Conservation (phyloP, 345 rosid species). For the Brassica rapa region DNA sequence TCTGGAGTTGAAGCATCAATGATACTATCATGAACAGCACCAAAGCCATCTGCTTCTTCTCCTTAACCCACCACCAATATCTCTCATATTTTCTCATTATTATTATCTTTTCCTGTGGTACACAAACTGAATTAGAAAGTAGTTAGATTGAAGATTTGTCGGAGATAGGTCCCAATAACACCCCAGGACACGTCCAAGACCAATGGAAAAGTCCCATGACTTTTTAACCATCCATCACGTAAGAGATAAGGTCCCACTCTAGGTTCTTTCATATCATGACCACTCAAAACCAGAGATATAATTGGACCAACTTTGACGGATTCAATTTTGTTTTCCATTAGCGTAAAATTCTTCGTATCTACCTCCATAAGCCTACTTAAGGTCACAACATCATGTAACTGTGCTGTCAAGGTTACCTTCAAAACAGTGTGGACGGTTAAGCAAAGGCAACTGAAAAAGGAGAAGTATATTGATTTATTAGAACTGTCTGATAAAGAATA, state of each 20-base stretch:
- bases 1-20: neutral
- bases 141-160: neutral
- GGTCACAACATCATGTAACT: neutral
- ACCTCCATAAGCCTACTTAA: neutral
- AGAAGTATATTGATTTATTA: neutral
- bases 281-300: neutral
- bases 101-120: neutral
- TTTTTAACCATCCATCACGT: neutral
- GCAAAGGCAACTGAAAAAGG: neutral
- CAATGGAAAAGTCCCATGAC: neutral
- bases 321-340: neutral
- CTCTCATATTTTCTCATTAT: slow-evolving; percentile 14
- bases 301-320: neutral
- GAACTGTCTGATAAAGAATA: neutral
- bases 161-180: neutral
- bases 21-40: neutral
- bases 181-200: neutral
- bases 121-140: neutral
- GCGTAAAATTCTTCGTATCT: neutral
- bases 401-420: neutral
- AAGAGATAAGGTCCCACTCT: neutral
- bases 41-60: neutral
- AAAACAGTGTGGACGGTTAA: neutral
- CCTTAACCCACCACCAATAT: slow-evolving; percentile 3
- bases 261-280: neutral